Evolutionary conservation across 805 yeast species (phyloP).

Genomic region (Myxozyma vanderwaltii): DNA sequence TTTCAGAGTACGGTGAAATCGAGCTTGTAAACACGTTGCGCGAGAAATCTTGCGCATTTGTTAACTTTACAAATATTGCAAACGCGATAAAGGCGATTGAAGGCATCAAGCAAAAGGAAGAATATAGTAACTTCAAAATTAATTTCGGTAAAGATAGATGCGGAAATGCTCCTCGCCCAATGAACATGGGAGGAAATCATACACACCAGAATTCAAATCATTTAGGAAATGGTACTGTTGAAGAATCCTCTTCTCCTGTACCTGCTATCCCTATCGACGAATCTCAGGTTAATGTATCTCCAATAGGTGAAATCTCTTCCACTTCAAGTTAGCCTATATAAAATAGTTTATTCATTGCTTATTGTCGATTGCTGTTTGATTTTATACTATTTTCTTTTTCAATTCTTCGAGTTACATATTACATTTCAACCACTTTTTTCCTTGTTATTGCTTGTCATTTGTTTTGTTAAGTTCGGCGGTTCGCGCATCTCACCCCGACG

Average conservation of each 20-base stretch:
- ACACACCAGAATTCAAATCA: neutral
- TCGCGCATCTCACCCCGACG: neutral
- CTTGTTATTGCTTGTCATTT: neutral
- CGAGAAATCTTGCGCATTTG: constrained; percentile 85
- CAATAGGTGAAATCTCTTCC: neutral
- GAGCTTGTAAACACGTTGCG: constrained; percentile 89
- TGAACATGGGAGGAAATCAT: constrained; percentile 7
- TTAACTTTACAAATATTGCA: constrained; percentile 86
- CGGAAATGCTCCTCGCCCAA: constrained; percentile 79
- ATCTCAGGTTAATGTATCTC: neutral
- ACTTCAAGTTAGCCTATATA: neutral
- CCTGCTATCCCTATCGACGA: neutral
- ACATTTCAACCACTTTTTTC: neutral
- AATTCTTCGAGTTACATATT: neutral
- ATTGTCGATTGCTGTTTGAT: no score
- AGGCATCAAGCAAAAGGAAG: constrained; percentile 75
- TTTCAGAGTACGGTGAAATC: constrained; percentile 84
- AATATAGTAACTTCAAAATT: constrained; percentile 66
- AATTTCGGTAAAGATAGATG: constrained; percentile 95
- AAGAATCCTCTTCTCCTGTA: neutral
- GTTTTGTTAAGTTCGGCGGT: no score
- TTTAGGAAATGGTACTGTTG: neutral
- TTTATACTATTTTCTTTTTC: neutral
- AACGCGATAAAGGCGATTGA: constrained; percentile 91
- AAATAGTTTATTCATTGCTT: no score